Base-by-base conservation (phyloP, 345 rosid genomes). In the Heritiera fomes region DNA sequence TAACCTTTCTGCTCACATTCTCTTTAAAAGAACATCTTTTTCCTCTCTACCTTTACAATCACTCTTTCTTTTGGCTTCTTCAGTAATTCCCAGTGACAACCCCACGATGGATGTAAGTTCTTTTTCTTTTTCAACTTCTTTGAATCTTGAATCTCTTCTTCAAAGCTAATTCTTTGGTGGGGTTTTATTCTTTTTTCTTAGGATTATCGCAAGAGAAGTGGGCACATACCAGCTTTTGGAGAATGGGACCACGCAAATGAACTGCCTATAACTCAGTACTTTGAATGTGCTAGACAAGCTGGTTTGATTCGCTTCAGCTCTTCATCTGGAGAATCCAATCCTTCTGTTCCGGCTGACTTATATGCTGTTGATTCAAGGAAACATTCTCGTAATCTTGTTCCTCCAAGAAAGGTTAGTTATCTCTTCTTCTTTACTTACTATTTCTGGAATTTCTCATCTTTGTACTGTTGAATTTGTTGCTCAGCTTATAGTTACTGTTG, bases 251-350 rank as follows among this genome's bases (percentile, higher is more conserved):
- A 86, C 11, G 91, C 97, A 45, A 92, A 90, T 70, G 93, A 95
- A 28, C 59, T 92, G 81, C 99, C 99, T 49, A 95, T 95, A 66
- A 95, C 99, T 58, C 98, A 91, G 86, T 95, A 95, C 79, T 95
- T 95, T 20, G 99, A 95, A 83, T 78, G 86, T 71, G 96, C 99
- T 67, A 88, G 97, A 81, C 96, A 93, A 78, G 98, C 99, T 53
- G 99, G 99, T 59, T 80, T 95, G 75, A 77, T 89, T 34, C 89
- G 92, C 63, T 84, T 80, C 81, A 87, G 88, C 65, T 85, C 89
- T 59, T 90, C 94, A 49, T 91, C 93, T 3, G 96, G 96, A 4
- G 96, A 90, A 71, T 89, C 89, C 13, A 88, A 81, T 60, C 88
- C 77, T 7, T 75, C 50, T 64, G 38, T 62, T 11, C 68, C 3